Base-by-base conservation (phyloP, 2,329 filamentous ascomycete genomes). In the Ascochyta pisi region DNA sequence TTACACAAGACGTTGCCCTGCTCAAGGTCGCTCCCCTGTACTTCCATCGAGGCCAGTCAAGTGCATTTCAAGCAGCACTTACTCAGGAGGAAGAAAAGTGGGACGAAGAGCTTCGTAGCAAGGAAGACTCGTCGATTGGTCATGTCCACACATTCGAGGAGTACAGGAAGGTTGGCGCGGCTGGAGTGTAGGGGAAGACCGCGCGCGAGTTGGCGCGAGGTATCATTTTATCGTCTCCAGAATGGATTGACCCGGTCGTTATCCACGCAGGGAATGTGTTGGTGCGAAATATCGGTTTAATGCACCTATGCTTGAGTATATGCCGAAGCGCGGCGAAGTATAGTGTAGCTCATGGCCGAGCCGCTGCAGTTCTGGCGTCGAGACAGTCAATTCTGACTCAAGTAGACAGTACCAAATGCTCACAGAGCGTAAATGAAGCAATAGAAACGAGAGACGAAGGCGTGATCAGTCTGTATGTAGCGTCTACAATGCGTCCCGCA, bases 71-170 rank as follows among this genome's bases (percentile, higher is more conserved):
- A 41, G 68, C 68, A 8, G 65, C 77, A 33, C 69, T 78, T 19
- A 75, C 73, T 3, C 69, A 71, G 34, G 80, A 82, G 56, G 80
- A 82, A 64, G 78, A 80, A 51, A 70, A 66, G 13, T 82, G 78
- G 78, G 78, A 81, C 49, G 74, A 76, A 35, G 66, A 73, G 59
- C 66, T 73, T 42, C 66, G 70, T 24, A 60, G 63, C 48, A 65
- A 69, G 42, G 70, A 73, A 54, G 57, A 71, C 38, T 50, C 60
- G 24, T 31, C 65, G 29, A 47, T 53, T 57, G 67, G 49, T 55
- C 68, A 33, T 63, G 68, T 57, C 56, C 71, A 53, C 65, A 73
- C 66, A 5, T 81, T 82, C 62, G 77, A 81, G 63, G 78, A 82
- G 64, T 82, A 80, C 66, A 69, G 79, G 50, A 74, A 77, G 60